phyloP scores from a whole-genome alignment of 352 stramenopile species.

The Pythium sukuiense region DNA sequence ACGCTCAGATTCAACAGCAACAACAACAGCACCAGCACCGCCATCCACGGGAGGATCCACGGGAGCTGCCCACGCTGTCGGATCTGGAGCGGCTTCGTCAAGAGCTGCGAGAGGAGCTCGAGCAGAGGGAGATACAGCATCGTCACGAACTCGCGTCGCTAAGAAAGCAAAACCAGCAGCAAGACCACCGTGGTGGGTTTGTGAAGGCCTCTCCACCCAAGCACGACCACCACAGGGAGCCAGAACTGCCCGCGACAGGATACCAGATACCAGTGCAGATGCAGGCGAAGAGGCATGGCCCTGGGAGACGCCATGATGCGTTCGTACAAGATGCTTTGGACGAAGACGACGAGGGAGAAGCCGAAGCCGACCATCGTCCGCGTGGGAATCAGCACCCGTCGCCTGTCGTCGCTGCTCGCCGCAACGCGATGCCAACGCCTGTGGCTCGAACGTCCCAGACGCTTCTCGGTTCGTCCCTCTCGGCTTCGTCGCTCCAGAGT shows the following conservation, averaged over 20 bases:
- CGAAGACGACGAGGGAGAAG: constrained; percentile 14
- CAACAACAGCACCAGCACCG: constrained; percentile 38
- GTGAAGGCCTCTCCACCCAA: no score
- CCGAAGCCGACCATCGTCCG: no score
- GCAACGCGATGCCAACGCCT: neutral
- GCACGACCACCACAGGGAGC: no score
- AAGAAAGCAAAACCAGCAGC: constrained; percentile 30
- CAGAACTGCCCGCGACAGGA: constrained; percentile 13
- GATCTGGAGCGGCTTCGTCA: constrained; percentile 62
- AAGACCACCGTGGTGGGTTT: constrained; percentile 8
- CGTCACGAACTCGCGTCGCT: constrained; percentile 47
- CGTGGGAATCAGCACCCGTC: no score
- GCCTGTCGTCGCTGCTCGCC: neutral
- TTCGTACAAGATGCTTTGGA: constrained; percentile 23
- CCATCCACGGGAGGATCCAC: constrained; percentile 9
- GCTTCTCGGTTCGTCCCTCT: neutral
- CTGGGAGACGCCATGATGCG: constrained; percentile 8
- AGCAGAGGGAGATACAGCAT: constrained; percentile 47
- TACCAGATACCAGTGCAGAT: constrained; percentile 11
- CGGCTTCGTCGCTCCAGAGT: constrained; percentile 34
- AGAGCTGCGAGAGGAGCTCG: constrained; percentile 51
- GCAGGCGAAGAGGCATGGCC: neutral
- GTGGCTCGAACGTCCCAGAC: neutral
- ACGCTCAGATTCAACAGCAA: constrained; percentile 41
- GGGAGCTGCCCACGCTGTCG: constrained; percentile 34